Evolutionary conservation across 768 basidiomycete species (phyloP).

Genomic region (Tylopilus intermedius): DNA sequence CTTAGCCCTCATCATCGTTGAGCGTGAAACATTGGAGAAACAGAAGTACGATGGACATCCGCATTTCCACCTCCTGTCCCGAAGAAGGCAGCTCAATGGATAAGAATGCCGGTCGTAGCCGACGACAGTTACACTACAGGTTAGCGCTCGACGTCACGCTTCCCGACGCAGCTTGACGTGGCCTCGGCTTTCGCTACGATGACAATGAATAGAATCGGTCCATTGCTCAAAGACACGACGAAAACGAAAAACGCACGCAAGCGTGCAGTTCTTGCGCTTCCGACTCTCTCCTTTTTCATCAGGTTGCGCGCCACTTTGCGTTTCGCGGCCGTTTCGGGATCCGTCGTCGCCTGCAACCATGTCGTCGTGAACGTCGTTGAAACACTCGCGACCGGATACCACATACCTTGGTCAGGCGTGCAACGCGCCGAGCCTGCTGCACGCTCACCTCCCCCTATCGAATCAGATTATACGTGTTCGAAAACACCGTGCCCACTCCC

Average conservation of each 20-base stretch:
- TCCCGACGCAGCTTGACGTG: constrained; percentile 44
- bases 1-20: too few relatives aligned
- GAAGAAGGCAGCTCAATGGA: too few relatives aligned
- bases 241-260: constrained; percentile 47
- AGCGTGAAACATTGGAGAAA: too few relatives aligned
- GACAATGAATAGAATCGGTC: neutral
- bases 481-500: constrained; percentile 74
- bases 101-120: too few relatives aligned
- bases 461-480: constrained; percentile 72
- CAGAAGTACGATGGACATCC: too few relatives aligned
- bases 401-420: constrained; percentile 46
- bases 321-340: constrained; percentile 74
- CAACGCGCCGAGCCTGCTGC: constrained; percentile 66
- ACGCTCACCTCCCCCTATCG: constrained; percentile 64
- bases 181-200: constrained; percentile 43
- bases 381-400: too few relatives aligned
- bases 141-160: neutral
- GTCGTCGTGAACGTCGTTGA: too few relatives aligned
- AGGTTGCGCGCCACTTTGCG: constrained; percentile 66
- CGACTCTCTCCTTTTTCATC: constrained; percentile 79
- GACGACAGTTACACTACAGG: neutral
- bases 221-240: neutral
- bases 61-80: too few relatives aligned
- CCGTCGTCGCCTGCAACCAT: constrained; percentile 48
- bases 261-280: constrained; percentile 65